Evolutionary conservation across 106 monocot genomes (phyloP).

Genomic region (Dendrobium nobile): DNA sequence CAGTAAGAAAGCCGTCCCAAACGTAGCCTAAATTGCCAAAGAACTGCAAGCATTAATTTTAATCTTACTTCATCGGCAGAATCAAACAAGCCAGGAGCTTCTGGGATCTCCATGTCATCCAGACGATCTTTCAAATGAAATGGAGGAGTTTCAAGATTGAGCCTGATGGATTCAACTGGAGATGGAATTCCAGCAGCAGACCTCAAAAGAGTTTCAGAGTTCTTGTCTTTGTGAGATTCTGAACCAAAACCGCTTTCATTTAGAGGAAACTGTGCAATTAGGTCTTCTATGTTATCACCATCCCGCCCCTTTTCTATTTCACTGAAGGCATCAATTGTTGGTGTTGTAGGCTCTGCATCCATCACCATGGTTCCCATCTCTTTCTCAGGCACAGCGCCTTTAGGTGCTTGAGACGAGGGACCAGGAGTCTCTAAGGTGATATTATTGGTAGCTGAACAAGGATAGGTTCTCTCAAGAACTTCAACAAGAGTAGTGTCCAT

Average conservation of each 20-base stretch:
- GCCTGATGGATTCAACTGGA: constrained; percentile 3
- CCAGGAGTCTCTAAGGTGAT: too few species aligned
- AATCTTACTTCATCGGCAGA: constrained; percentile 20
- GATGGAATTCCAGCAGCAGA: constrained; percentile 10
- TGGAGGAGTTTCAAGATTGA: constrained; percentile 20
- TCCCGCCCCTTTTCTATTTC: constrained; percentile 10
- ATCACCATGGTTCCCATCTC: neutral
- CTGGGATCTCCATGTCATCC: constrained; percentile 15
- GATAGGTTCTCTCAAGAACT: constrained; percentile 26
- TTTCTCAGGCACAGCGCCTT: too few species aligned
- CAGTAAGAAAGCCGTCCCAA: too few species aligned
- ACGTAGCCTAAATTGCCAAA: neutral
- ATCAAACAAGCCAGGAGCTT: constrained; percentile 16
- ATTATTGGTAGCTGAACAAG: too few species aligned
- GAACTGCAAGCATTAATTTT: neutral
- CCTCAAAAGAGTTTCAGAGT: constrained; percentile 11
- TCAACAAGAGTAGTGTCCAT: constrained; percentile 32
- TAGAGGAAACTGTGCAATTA: constrained; percentile 19
- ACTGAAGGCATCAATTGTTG: neutral
- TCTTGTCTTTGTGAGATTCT: constrained; percentile 13
- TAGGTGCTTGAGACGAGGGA: too few species aligned
- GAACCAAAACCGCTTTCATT: constrained; percentile 16
- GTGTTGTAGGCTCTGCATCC: neutral
- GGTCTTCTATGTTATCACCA: constrained; percentile 6
- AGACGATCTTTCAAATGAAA: constrained; percentile 22